phyloP scores from a whole-genome alignment of 2,329 filamentous ascomycete genomes.

The Aspergillus calidoustus region DNA sequence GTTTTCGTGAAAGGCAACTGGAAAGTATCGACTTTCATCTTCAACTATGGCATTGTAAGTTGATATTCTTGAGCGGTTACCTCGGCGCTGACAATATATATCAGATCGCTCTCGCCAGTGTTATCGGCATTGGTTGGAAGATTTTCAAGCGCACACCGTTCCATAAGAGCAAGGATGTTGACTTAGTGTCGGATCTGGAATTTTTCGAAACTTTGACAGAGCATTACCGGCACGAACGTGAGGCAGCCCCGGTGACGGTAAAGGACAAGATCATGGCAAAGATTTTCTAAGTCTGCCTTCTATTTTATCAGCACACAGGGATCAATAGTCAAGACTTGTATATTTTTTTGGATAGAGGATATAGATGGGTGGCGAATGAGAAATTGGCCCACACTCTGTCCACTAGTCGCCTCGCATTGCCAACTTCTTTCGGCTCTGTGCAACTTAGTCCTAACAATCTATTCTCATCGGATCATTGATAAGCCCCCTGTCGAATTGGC shows the following conservation, averaged over 20 bases:
- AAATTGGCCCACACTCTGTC: not conserved
- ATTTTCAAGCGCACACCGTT: slow-evolving; percentile 3
- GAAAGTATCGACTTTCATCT: slow-evolving; percentile 10
- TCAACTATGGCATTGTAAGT: slow-evolving; percentile 11
- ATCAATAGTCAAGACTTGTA: not conserved
- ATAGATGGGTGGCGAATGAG: not conserved
- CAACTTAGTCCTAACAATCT: not conserved
- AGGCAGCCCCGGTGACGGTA: slow-evolving; percentile 1
- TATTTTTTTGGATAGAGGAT: not conserved
- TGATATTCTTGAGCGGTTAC: not conserved
- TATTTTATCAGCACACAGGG: not conserved
- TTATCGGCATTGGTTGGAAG: slow-evolving; percentile 10
- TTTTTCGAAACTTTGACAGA: slow-evolving; percentile 6
- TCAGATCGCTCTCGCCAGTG: slow-evolving; percentile 9
- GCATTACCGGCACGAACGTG: slow-evolving; percentile 2
- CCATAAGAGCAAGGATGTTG: slow-evolving; percentile 8
- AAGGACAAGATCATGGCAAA: slow-evolving; percentile 6
- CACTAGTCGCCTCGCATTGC: not conserved
- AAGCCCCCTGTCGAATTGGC: not conserved
- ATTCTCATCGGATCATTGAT: not conserved
- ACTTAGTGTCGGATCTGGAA: not conserved
- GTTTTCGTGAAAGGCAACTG: slow-evolving; percentile 10
- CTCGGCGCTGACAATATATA: not conserved
- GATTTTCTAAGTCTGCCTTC: not conserved
- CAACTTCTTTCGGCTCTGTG: not conserved